These are phyloP conservation scores for Auricularia heimuer DNA, from an alignment of 768 basidiomycete genomes.

Conservation along the genomic window DNA sequence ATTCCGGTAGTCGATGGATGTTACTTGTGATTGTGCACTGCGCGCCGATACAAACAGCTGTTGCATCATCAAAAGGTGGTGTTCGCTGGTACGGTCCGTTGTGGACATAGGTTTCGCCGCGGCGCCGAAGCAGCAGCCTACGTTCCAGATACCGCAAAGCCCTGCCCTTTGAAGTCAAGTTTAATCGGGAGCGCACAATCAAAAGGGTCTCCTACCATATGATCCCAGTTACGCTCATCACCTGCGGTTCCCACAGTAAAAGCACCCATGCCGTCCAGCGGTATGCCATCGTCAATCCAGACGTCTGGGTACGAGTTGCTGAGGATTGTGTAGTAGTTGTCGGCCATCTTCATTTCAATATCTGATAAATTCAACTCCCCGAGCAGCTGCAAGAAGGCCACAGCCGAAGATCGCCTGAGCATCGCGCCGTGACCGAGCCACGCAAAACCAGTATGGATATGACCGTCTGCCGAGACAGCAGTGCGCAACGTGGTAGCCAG, in stretches of 20 bases:
- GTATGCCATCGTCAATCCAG: conserved; percentile 57
- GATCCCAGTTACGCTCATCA: conserved; percentile 42
- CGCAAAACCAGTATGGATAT: conserved; percentile 46
- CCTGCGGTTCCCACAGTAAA: conserved; percentile 56
- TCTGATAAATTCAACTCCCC: conserved; percentile 30
- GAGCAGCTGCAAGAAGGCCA: conserved; percentile 41
- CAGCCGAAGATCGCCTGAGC: conserved; percentile 32
- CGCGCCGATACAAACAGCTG: conserved; percentile 33
- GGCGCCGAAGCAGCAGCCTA: not conserved
- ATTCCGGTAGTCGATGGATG: conserved; percentile 33
- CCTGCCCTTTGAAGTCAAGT: not conserved
- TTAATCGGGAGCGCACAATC: not conserved
- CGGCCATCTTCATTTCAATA: conserved; percentile 53
- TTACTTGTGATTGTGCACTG: conserved; percentile 44
- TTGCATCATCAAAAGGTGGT: no score
- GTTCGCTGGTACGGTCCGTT: no score
- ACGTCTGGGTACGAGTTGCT: conserved; percentile 45
- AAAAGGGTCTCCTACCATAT: conserved; percentile 25
- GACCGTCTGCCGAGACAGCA: conserved; percentile 23
- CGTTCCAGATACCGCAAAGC: not conserved
- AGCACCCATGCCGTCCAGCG: conserved; percentile 39
- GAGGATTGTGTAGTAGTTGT: conserved; percentile 58
- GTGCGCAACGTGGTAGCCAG: conserved; percentile 43
- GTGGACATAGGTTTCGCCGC: not conserved
- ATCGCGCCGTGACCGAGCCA: conserved; percentile 62